Evolutionary conservation across 345 rosid genomes (phyloP), one percentile per base, ranked within the genome.

Genomic region (Murraya koenigii): DNA sequence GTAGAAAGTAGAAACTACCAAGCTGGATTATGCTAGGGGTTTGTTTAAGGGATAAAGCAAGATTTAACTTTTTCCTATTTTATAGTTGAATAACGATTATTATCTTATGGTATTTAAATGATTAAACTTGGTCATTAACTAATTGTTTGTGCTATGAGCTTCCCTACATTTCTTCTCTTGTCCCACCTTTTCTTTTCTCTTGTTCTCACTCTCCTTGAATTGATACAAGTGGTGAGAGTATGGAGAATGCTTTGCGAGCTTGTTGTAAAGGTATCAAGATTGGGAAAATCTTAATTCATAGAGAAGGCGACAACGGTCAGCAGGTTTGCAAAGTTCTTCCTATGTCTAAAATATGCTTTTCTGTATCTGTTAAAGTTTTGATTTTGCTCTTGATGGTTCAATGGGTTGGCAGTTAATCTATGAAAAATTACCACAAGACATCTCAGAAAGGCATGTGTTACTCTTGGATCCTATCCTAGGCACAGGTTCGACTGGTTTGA

Each of bases 241-340:
- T 96, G 99, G 98, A 96, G 83, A 96, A 96, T 80, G 99, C 99
- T 64, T 81, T 94, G 82, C 90, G 99, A 69, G 99, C 99, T 38
- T 96, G 99, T 79, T 96, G 98, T 85, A 96, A 96, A 85, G 98
- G 97, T 67, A 94, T 96, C 87, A 96, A 96, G 83, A 90, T 96
- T 17, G 99, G 98, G 80, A 96, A 94, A 86, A 94, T 96, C 72
- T 91, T 96, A 49, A 96, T 96, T 82, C 99, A 96, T 75, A 88
- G 99, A 77, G 99, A 94, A 89, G 98, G 98, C 4, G 98, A 96
- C 88, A 91, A 96, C 41, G 99, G 99, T 72, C 97, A 96, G 84
- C 92, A 96, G 84, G 99, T 96, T 75, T 72, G 82, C 71, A 66
- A 64, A 62, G 71, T 70, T 66, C 58, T 55, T 71, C 54, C 78